Percentiles rank a stretch among this genome's conserved stretches.
Conservation (phyloP, 2,329 filamentous ascomycete genomes). For the Claviceps sp. region DNA sequence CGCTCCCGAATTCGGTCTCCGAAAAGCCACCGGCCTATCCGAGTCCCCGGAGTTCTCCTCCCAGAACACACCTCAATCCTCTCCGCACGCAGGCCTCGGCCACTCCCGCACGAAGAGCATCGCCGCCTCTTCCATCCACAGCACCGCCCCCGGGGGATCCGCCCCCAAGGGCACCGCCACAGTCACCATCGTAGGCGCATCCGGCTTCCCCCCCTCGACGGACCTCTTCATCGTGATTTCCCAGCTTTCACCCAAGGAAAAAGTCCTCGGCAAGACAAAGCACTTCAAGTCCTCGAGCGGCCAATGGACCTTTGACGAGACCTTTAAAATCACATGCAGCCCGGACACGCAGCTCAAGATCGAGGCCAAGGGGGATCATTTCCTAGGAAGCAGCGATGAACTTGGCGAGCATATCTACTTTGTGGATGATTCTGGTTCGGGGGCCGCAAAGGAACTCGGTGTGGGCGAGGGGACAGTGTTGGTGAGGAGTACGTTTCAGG, state of each 20-base stretch:
- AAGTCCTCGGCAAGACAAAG: conserved; percentile 84
- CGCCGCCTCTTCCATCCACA: conserved; percentile 54
- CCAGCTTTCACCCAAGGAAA: conserved; percentile 54
- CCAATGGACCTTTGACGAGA: conserved; percentile 59
- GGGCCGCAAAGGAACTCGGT: conserved; percentile 57
- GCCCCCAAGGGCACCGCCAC: conserved; percentile 61
- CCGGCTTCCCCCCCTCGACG: conserved; percentile 60
- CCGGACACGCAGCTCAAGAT: conserved; percentile 80
- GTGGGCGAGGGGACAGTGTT: conserved; percentile 62
- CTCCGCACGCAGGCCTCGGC: conserved; percentile 16
- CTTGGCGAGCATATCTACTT: conserved; percentile 83
- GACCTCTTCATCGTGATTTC: conserved; percentile 69
- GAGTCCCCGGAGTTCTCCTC: conserved; percentile 18
- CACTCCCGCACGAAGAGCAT: conserved; percentile 45
- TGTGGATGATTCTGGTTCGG: conserved; percentile 63
- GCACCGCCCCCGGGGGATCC: conserved; percentile 39
- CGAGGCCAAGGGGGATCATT: conserved; percentile 71
- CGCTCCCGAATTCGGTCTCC: conserved; percentile 23
- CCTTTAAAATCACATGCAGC: conserved; percentile 63
- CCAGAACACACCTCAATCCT: conserved; percentile 12
- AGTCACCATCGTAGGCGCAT: conserved; percentile 68
- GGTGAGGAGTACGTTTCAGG: conserved; percentile 59
- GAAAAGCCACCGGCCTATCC: conserved; percentile 26
- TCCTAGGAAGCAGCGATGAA: conserved; percentile 69
- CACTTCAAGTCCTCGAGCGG: conserved; percentile 63